phyloP scores from a whole-genome alignment of 768 basidiomycete species.

The Ramaria sp. region DNA sequence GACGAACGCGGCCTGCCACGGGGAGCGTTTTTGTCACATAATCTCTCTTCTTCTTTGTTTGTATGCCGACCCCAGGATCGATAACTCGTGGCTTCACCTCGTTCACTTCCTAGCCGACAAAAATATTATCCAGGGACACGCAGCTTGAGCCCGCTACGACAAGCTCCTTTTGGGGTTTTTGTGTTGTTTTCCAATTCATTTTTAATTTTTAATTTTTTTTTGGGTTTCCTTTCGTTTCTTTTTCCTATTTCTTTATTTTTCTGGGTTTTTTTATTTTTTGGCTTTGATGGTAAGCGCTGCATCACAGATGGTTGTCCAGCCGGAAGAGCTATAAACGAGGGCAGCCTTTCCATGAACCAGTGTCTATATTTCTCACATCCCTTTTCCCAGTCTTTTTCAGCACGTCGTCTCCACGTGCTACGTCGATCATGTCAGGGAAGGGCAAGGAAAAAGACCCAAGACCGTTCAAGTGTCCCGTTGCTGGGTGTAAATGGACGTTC shows the following conservation, averaged over 20 bases:
- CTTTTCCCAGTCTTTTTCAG: not conserved
- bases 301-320: too few species aligned
- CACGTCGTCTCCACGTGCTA: not conserved
- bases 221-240: too few species aligned
- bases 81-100: too few species aligned
- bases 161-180: not conserved
- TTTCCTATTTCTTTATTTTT: too few species aligned
- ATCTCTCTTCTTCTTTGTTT: too few species aligned
- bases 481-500: slow-evolving; percentile 88
- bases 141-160: not conserved
- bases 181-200: not conserved
- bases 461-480: slow-evolving; percentile 95
- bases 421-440: not conserved
- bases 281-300: too few species aligned
- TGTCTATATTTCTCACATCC: not conserved
- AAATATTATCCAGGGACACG: not conserved
- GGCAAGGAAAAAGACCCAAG: slow-evolving; percentile 20
- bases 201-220: too few species aligned
- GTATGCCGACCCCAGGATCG: not conserved
- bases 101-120: not conserved
- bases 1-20: too few species aligned
- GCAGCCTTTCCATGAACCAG: too few species aligned
- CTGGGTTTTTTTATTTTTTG: too few species aligned
- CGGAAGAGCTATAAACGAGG: too few species aligned
- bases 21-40: too few species aligned